phyloP scores from a whole-genome alignment of 805 yeast genomes.

The Clavispora asparagi region DNA sequence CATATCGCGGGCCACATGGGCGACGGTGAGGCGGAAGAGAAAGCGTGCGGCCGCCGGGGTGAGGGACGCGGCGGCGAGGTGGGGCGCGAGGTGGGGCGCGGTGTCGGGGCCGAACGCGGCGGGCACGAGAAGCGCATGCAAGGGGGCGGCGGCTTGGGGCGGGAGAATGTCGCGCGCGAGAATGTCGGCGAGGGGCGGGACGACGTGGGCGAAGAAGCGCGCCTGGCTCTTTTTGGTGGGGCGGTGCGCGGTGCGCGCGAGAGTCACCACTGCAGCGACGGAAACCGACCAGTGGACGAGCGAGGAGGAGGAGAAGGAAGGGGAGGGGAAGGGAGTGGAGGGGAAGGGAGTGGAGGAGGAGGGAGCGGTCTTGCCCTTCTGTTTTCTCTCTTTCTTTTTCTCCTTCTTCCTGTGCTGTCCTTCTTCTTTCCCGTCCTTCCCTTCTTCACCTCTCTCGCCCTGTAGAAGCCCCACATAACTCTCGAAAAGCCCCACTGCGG shows the following conservation, averaged over 20 bases:
- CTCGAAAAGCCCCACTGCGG: constrained; percentile 22
- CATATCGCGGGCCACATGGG: constrained; percentile 18
- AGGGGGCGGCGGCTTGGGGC: background rate
- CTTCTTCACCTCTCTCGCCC: no score
- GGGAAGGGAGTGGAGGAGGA: no score
- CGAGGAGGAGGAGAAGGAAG: no score
- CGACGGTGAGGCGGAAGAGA: constrained; percentile 24
- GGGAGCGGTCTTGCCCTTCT: no score
- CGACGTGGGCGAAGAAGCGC: constrained; percentile 23
- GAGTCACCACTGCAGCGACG: constrained; percentile 19
- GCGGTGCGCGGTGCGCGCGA: constrained; percentile 12
- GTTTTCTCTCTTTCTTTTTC: no score
- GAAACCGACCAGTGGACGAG: constrained; percentile 18
- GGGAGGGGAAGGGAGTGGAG: no score
- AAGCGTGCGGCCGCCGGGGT: constrained; percentile 5
- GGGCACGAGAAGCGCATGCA: background rate
- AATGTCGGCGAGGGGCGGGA: constrained; percentile 11
- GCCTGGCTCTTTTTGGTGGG: constrained; percentile 26
- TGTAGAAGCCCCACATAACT: constrained; percentile 11
- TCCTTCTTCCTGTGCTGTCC: no score
- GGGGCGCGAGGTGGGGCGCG: background rate
- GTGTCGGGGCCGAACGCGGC: background rate
- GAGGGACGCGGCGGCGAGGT: background rate
- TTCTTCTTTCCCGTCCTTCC: no score
- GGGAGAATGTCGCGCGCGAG: constrained; percentile 1